phyloP scores from a whole-genome alignment of 2,329 filamentous ascomycete species.

The Arthrobotrys sphaeroides region DNA sequence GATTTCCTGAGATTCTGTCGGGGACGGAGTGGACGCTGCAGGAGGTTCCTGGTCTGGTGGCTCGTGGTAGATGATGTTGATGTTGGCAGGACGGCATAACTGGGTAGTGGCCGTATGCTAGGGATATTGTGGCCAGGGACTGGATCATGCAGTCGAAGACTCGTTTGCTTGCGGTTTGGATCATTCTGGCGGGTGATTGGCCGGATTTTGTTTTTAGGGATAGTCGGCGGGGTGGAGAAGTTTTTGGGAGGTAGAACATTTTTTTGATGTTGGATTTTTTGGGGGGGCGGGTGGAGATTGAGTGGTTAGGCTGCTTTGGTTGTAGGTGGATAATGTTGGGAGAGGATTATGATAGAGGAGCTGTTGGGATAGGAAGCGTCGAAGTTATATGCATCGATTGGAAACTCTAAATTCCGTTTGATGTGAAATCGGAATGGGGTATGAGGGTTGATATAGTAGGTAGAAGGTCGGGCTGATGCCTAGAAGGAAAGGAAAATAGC shows the following conservation, averaged over 20 bases:
- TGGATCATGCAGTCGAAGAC: conserved; percentile 43
- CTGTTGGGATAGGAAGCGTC: background rate
- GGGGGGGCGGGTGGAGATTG: too few species aligned
- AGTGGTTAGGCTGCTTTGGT: background rate
- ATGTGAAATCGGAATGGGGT: background rate
- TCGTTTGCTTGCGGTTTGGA: conserved; percentile 45
- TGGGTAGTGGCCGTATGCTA: conserved; percentile 50
- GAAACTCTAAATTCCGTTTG: background rate
- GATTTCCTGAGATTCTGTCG: conserved; percentile 29
- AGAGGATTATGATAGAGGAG: background rate
- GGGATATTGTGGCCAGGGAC: conserved; percentile 44
- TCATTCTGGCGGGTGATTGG: conserved; percentile 15
- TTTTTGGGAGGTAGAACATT: conserved; percentile 50
- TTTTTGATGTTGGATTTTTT: conserved; percentile 8
- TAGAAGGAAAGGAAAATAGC: background rate
- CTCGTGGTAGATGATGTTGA: background rate
- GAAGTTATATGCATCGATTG: background rate
- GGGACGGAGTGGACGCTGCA: conserved; percentile 29
- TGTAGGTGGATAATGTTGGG: background rate
- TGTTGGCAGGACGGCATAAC: conserved; percentile 15
- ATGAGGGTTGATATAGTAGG: background rate
- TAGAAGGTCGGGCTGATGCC: background rate
- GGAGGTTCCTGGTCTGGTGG: conserved; percentile 2
- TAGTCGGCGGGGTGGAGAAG: background rate
- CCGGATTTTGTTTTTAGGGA: conserved; percentile 23